Conservation (phyloP, 106 monocot genomes). For the Iris macrosiphon region DNA sequence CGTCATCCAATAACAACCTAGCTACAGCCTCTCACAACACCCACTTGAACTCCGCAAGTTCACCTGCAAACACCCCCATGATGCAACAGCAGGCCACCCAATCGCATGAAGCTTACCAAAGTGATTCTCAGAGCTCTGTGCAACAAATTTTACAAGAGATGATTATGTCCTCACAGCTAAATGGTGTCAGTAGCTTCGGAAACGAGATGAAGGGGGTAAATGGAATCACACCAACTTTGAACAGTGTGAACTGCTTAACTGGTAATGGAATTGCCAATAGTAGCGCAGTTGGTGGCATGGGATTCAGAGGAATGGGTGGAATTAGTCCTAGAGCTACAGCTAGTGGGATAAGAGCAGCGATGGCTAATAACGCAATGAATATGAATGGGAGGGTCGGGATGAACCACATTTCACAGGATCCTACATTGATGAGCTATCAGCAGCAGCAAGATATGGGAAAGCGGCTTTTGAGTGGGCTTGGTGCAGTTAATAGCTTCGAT, state of each 20-base stretch:
- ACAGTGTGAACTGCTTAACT: constrained; percentile 22
- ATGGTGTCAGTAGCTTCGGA: constrained; percentile 10
- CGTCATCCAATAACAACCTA: constrained; percentile 33
- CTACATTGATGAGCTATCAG: constrained; percentile 26
- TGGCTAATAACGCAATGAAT: constrained; percentile 30
- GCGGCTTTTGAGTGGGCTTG: constrained; percentile 34
- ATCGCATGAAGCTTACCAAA: constrained; percentile 28
- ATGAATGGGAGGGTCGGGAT: constrained; percentile 27
- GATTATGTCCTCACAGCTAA: constrained; percentile 49
- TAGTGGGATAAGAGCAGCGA: constrained; percentile 34
- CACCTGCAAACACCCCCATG: constrained; percentile 14
- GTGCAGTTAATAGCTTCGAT: constrained; percentile 52
- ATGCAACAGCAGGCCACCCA: constrained; percentile 17
- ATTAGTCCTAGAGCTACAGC: constrained; percentile 17
- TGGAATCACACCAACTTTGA: constrained; percentile 16
- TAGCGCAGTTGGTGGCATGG: constrained; percentile 21
- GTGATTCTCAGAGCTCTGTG: constrained; percentile 46
- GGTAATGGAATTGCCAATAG: constrained; percentile 28
- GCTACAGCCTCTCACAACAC: constrained; percentile 8
- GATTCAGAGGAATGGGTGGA: constrained; percentile 37
- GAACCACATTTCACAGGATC: constrained; percentile 28
- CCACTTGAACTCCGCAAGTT: constrained; percentile 14
- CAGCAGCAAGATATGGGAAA: constrained; percentile 53
- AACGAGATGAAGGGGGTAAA: constrained; percentile 41
- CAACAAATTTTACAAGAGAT: constrained; percentile 63